Conservation (phyloP, 2,329 filamentous ascomycete species). For the Fusarium luffae region DNA sequence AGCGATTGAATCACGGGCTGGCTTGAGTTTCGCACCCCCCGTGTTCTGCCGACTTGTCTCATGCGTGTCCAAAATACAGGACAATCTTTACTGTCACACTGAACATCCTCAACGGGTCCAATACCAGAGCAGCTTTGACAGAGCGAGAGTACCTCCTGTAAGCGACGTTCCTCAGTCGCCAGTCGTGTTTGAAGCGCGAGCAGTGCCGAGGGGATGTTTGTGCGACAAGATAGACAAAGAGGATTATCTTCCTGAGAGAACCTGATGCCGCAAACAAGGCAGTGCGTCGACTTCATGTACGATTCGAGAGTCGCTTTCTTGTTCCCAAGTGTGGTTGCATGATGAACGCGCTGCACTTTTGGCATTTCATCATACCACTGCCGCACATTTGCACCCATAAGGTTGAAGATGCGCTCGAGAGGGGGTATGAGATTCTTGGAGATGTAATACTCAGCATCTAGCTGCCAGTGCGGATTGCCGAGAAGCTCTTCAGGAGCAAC, state of each 20-base stretch:
- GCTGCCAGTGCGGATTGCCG: constrained; percentile 77
- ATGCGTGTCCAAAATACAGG: constrained; percentile 87
- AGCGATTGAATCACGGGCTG: constrained; percentile 51
- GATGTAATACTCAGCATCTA: constrained; percentile 98
- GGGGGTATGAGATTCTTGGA: constrained; percentile 95
- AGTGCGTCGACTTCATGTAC: constrained; percentile 87
- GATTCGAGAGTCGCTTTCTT: constrained; percentile 84
- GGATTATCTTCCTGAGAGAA: constrained; percentile 48
- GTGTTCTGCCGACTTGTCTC: constrained; percentile 66
- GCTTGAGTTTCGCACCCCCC: constrained; percentile 51
- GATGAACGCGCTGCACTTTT: constrained; percentile 78
- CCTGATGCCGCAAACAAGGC: constrained; percentile 72
- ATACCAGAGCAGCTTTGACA: constrained; percentile 85
- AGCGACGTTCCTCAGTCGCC: constrained; percentile 70
- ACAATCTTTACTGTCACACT: constrained; percentile 91
- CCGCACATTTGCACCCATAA: constrained; percentile 90
- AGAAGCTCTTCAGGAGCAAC: constrained; percentile 88
- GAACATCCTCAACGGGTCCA: constrained; percentile 79
- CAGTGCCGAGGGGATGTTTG: constrained; percentile 68
- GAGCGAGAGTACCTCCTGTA: constrained; percentile 72
- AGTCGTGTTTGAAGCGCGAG: constrained; percentile 72
- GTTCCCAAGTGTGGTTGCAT: constrained; percentile 46
- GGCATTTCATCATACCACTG: constrained; percentile 98
- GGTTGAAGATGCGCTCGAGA: constrained; percentile 94
- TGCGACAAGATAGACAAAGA: constrained; percentile 69